phyloP scores from a whole-genome alignment of 2,329 filamentous ascomycete species.

The Pseudocercospora macadamiae region DNA sequence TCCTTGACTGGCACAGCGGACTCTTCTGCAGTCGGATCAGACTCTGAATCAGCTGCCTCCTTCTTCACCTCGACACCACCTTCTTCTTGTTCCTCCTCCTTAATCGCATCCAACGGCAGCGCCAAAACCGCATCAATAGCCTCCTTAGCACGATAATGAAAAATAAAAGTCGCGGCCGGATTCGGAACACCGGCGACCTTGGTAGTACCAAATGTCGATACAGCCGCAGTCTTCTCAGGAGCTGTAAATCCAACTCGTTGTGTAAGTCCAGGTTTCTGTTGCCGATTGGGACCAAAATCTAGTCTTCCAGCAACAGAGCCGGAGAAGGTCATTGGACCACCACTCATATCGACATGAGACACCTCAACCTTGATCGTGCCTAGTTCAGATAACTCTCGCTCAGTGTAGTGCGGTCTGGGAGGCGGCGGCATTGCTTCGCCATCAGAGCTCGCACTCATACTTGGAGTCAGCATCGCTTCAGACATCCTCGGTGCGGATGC shows the following conservation, averaged over 20 bases:
- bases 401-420: not conserved
- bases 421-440: not conserved
- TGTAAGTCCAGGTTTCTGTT: too few relatives aligned
- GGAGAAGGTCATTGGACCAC: too few relatives aligned
- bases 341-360: conserved; percentile 8
- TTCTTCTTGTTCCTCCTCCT: not conserved
- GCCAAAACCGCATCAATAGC: not conserved
- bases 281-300: too few relatives aligned
- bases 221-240: not conserved
- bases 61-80: not conserved
- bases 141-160: not conserved
- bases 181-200: not conserved
- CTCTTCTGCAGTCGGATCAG: too few relatives aligned
- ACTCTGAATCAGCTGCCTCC: not conserved
- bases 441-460: not conserved
- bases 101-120: not conserved
- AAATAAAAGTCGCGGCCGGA: not conserved
- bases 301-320: too few relatives aligned
- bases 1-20: too few relatives aligned
- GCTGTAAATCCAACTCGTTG: not conserved
- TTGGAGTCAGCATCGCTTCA: not conserved
- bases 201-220: not conserved
- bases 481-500: not conserved
- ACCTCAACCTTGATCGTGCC: conserved; percentile 20
- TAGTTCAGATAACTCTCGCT: conserved; percentile 4